Conservation (phyloP, 768 basidiomycete species). For the Chalciporus chontae region DNA sequence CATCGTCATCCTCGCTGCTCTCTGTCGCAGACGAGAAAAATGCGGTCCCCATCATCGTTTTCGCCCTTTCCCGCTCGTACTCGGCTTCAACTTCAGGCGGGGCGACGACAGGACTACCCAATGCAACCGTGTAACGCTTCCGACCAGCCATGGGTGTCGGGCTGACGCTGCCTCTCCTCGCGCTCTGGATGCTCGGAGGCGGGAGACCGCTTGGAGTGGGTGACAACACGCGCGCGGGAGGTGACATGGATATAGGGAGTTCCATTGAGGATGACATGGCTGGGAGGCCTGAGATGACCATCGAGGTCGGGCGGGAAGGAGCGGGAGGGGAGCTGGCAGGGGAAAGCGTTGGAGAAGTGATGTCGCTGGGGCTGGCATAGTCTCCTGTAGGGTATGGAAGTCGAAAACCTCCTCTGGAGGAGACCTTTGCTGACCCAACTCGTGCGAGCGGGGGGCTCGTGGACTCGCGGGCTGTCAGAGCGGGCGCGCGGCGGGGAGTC, state of each 20-base stretch:
- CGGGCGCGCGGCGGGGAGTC: conserved; percentile 30
- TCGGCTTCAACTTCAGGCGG: conserved; percentile 28
- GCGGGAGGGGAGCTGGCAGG: conserved; percentile 47
- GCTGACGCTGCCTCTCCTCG: conserved; percentile 54
- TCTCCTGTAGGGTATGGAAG: conserved; percentile 84
- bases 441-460: conserved; percentile 62
- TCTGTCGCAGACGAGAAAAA: conserved; percentile 41
- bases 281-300: conserved; percentile 44
- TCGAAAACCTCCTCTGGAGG: conserved; percentile 38
- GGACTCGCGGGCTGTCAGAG: conserved; percentile 53
- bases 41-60: conserved; percentile 36
- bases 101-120: conserved; percentile 66
- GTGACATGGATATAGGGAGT: conserved; percentile 17
- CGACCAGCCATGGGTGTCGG: conserved; percentile 60
- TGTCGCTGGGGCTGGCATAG: conserved; percentile 64
- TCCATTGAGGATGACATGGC: conserved; percentile 24
- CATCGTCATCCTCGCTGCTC: conserved; percentile 36
- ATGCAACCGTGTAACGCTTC: conserved; percentile 83
- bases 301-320: conserved; percentile 40
- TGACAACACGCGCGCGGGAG: conserved; percentile 21
- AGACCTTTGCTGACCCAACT: conserved; percentile 32
- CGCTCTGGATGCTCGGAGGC: conserved; percentile 36
- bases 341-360: conserved; percentile 31
- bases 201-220: conserved; percentile 36
- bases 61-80: conserved; percentile 26